Evolutionary conservation across 331 rosid species (phyloP).

Genomic region (Stylosanthes scabra): DNA sequence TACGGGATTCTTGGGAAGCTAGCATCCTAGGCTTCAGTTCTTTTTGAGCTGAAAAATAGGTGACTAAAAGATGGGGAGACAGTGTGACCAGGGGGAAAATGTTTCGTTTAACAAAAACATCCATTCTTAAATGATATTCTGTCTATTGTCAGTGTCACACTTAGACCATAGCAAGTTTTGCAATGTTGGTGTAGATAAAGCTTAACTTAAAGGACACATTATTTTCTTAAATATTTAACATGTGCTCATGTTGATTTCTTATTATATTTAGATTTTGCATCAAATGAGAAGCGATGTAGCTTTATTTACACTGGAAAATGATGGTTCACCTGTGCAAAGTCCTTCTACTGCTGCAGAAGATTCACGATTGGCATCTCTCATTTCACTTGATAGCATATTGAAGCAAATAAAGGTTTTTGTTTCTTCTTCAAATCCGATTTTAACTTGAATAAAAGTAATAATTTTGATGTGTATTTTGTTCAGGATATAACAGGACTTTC

Average conservation of each 20-base stretch:
- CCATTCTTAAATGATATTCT: conserved; percentile 1
- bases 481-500: conserved; percentile 73
- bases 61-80: background rate
- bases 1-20: background rate
- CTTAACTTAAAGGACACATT: background rate
- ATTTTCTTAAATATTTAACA: conserved; percentile 15
- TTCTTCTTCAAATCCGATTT: conserved; percentile 20
- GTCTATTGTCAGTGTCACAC: background rate
- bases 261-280: conserved; percentile 68
- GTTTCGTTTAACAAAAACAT: background rate
- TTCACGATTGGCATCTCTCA: conserved; percentile 87
- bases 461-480: conserved; percentile 16
- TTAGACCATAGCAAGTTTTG: background rate
- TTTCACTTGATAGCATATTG: conserved; percentile 81
- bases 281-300: conserved; percentile 80
- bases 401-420: conserved; percentile 76
- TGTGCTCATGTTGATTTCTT: conserved; percentile 20
- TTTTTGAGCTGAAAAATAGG: background rate
- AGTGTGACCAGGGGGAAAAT: too few relatives aligned
- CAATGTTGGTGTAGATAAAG: conserved; percentile 7
- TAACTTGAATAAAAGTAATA: conserved; percentile 1
- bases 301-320: conserved; percentile 71
- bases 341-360: conserved; percentile 84
- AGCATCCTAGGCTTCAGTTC: background rate
- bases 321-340: conserved; percentile 64